Percentiles rank a stretch among this genome's conserved stretches.
These are phyloP conservation scores for Ormosia emarginata DNA, from an alignment of 306 rosid species.

Conservation along the genomic window DNA sequence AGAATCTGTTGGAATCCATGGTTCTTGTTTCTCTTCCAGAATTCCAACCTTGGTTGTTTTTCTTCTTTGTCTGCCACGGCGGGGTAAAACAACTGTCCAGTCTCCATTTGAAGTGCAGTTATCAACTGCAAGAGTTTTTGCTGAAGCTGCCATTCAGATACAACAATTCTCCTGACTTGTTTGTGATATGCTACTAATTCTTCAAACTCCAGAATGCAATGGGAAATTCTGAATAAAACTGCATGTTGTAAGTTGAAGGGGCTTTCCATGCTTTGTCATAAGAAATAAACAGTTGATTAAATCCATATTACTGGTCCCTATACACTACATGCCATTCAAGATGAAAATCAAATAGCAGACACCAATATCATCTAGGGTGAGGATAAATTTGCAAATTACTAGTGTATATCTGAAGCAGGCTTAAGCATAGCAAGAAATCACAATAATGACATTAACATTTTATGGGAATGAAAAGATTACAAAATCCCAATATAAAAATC, in stretches of 20 bases:
- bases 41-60: slow-evolving; percentile 7
- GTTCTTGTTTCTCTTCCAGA: slow-evolving; percentile 40
- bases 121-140: slow-evolving; percentile 33
- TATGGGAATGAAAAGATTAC: too few relatives aligned
- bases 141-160: slow-evolving; percentile 56
- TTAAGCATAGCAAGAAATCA: too few relatives aligned
- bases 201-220: slow-evolving; percentile 3
- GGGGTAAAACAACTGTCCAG: slow-evolving; percentile 76
- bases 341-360: not conserved
- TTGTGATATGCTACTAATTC: not conserved
- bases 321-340: not conserved
- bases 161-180: not conserved
- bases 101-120: slow-evolving; percentile 46
- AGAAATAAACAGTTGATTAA: not conserved
- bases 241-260: not conserved
- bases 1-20: slow-evolving; percentile 62
- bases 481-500: too few relatives aligned
- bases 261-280: not conserved
- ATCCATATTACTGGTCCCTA: not conserved
- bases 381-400: not conserved
- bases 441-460: too few relatives aligned
- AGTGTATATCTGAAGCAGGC: too few relatives aligned
- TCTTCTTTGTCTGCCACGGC: slow-evolving; percentile 49
- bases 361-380: not conserved
- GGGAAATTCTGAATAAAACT: not conserved